These are phyloP conservation scores for Cercospora sp. DNA, from an alignment of 2,329 filamentous ascomycete species.

Conservation along the genomic window DNA sequence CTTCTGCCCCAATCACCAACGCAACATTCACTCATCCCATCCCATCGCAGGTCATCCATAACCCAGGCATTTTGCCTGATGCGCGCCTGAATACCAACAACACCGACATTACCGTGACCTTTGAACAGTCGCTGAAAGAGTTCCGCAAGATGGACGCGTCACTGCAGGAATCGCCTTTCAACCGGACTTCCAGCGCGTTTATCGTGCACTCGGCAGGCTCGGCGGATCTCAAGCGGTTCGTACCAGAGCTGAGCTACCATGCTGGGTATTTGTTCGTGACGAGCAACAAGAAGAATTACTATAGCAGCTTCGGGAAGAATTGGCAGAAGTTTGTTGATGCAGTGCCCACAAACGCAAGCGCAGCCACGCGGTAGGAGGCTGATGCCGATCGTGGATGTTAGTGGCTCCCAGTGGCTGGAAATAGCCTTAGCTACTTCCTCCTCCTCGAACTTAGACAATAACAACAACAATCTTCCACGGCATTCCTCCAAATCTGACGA, in stretches of 20 bases:
- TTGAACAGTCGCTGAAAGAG: conserved; percentile 26
- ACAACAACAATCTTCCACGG: background rate
- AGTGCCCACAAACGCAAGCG: conserved; percentile 10
- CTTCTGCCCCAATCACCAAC: background rate
- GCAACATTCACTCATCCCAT: background rate
- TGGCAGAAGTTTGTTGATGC: conserved; percentile 23
- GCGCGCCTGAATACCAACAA: conserved; percentile 13
- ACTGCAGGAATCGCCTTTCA: conserved; percentile 17
- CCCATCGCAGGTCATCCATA: conserved; percentile 28
- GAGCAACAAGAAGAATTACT: conserved; percentile 15
- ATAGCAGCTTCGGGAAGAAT: conserved; percentile 20
- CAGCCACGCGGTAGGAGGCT: conserved; percentile 8
- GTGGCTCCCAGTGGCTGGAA: conserved; percentile 1
- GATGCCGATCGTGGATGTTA: background rate
- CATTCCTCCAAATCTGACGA: background rate
- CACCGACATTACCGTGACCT: conserved; percentile 29
- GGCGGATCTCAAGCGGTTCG: conserved; percentile 20
- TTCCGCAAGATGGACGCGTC: conserved; percentile 10
- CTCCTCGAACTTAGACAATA: background rate
- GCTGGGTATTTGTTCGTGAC: conserved; percentile 26
- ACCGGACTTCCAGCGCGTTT: conserved; percentile 20
- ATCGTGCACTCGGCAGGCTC: conserved; percentile 28
- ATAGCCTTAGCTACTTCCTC: background rate
- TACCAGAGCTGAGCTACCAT: conserved; percentile 18
- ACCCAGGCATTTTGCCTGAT: conserved; percentile 27